phyloP scores from a whole-genome alignment of 345 rosid genomes.

The Gossypium rotundifolium region DNA sequence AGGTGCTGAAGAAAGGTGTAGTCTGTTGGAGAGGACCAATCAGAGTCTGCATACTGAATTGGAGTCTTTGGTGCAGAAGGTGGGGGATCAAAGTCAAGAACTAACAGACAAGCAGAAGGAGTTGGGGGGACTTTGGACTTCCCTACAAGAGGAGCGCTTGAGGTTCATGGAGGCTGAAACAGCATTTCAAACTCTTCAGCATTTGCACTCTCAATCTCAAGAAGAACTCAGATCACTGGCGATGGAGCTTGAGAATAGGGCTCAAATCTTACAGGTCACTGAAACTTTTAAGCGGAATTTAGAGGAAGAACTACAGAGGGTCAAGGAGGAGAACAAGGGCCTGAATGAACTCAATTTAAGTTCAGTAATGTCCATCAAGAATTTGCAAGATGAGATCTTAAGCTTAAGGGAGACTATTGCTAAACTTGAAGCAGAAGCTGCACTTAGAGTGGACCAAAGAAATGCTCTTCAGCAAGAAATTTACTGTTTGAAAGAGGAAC shows the following conservation, averaged over 20 bases:
- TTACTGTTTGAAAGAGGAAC: conserved; percentile 87
- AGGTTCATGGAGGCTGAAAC: conserved; percentile 92
- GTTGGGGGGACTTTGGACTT: conserved; percentile 73
- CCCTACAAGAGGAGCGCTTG: conserved; percentile 80
- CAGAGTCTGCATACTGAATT: conserved; percentile 62
- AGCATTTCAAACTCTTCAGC: conserved; percentile 92
- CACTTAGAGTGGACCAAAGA: conserved; percentile 76
- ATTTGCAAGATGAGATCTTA: conserved; percentile 62
- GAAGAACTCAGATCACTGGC: conserved; percentile 81
- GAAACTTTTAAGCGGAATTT: conserved; percentile 51
- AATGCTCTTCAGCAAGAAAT: conserved; percentile 98
- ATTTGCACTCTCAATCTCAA: conserved; percentile 90
- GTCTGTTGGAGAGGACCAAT: conserved; percentile 65
- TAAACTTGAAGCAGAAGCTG: conserved; percentile 87
- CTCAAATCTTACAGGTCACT: conserved; percentile 55
- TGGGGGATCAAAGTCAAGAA: conserved; percentile 60
- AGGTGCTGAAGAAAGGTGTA: conserved; percentile 79
- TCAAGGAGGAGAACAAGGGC: conserved; percentile 48
- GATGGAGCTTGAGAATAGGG: conserved; percentile 50
- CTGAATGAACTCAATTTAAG: conserved; percentile 65
- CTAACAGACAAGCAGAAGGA: conserved; percentile 83
- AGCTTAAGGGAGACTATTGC: conserved; percentile 57
- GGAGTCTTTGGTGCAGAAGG: conserved; percentile 50
- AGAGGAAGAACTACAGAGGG: conserved; percentile 49
- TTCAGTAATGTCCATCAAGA: conserved; percentile 59